Conservation (phyloP, 176 grass and related monocot species). For the Eleusine indica region DNA sequence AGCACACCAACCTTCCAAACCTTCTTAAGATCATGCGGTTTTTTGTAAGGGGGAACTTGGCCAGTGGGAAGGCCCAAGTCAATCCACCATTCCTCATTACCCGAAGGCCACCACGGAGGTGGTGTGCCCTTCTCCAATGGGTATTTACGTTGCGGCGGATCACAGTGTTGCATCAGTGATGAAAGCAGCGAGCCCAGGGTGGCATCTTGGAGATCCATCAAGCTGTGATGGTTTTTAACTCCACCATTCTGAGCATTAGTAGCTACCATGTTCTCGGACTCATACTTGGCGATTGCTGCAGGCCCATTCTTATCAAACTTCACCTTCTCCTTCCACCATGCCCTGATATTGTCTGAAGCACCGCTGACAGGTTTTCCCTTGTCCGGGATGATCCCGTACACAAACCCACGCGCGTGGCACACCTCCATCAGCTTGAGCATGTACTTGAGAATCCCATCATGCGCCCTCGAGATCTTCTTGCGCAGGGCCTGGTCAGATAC, state of each 20-base stretch:
- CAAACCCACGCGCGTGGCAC: slow-evolving; percentile 83
- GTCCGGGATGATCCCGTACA: slow-evolving; percentile 91
- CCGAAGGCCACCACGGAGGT: slow-evolving; percentile 91
- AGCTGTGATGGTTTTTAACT: slow-evolving; percentile 53
- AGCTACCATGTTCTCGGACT: slow-evolving; percentile 61
- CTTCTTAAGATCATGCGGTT: slow-evolving; percentile 98
- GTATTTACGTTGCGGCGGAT: slow-evolving; percentile 87
- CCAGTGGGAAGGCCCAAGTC: slow-evolving; percentile 67
- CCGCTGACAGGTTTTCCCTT: slow-evolving; percentile 96
- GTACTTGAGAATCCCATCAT: slow-evolving; percentile 96
- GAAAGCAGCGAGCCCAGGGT: slow-evolving; percentile 90
- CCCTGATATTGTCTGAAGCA: slow-evolving; percentile 89
- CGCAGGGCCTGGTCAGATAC: slow-evolving; percentile 84
- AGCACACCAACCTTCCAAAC: slow-evolving; percentile 98
- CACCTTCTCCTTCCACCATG: slow-evolving; percentile 99
- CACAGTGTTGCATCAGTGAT: slow-evolving; percentile 92
- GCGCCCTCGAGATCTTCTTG: slow-evolving; percentile 94
- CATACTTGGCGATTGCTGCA: slow-evolving; percentile 72
- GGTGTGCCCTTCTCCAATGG: slow-evolving; percentile 82
- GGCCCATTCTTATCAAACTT: slow-evolving; percentile 98
- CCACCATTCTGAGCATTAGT: slow-evolving; percentile 46
- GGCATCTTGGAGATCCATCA: slow-evolving; percentile 97
- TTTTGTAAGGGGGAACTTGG: slow-evolving; percentile 80
- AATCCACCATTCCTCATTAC: slow-evolving; percentile 88
- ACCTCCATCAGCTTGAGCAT: slow-evolving; percentile 98